Evolutionary conservation across 2,329 filamentous ascomycete species (phyloP), one percentile per base, ranked within the genome.

Genomic region (Neocucurbitaria cava): DNA sequence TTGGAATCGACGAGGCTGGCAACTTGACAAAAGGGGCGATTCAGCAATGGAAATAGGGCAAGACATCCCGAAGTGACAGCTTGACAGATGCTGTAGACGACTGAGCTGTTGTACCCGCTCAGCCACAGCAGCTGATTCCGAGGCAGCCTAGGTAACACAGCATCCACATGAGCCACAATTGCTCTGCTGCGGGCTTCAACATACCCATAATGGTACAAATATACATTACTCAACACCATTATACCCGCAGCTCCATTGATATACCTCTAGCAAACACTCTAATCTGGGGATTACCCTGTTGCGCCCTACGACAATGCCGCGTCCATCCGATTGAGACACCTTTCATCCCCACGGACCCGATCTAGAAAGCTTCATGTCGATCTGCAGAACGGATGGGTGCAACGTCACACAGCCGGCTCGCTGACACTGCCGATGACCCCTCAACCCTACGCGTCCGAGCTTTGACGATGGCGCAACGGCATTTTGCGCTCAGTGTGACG

Each of bases 11-110:
- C 24, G 39, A 54, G 43, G 42, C 35, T 54, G 35, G 41, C 17
- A 45, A 31, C 26, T 40, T 11, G 33, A 18, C 24, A 43, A 41
- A 54, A 44, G 39, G 24, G 20, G 3, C 13, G 18, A 49, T 49
- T 30, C 39, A 55, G 23, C 40, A 45, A 44, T 26, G 40, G 26
- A 20, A 38, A 53, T 17, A 42, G 36, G 54, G 46, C 55, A 61
- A 65, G 55, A 62, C 59, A 67, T 45, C 38, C 46, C 46, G 49
- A 56, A 56, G 51, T 63, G 60, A 62, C 64, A 66, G 56, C 41
- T 59, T 64, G 59, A 60, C 61, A 66, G 56, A 65, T 46, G 45
- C 21, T 55, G 41, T 46, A 52, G 35, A 46, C 20, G 23, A 21
- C 15, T 49, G 49, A 44, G 43, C 42, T 20, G 56, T 56, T 46